Conservation (phyloP, 768 basidiomycete species). For the Tricholoma bakamatsutake region DNA sequence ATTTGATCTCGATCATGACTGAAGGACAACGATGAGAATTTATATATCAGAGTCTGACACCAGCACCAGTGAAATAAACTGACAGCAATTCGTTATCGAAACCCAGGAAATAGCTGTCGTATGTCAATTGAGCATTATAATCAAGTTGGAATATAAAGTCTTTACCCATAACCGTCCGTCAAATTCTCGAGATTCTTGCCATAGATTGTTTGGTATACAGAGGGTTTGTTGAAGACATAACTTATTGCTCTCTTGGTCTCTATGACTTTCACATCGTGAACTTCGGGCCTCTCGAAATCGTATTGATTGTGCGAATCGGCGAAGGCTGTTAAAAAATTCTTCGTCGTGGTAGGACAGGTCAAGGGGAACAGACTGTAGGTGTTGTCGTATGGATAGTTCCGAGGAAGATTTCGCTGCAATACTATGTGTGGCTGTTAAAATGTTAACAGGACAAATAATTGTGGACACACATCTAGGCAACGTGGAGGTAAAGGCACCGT, state of each 20-base stretch:
- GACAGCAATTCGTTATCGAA: slow-evolving; percentile 14
- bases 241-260: slow-evolving; percentile 13
- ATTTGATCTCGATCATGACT: slow-evolving; percentile 19
- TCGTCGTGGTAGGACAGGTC: slow-evolving; percentile 4
- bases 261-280: slow-evolving; percentile 4
- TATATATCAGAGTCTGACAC: too few relatives aligned
- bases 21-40: not conserved
- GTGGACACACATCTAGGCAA: slow-evolving; percentile 15
- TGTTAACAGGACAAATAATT: not conserved
- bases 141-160: not conserved
- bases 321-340: not conserved
- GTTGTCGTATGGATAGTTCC: slow-evolving; percentile 17
- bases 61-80: not conserved
- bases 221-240: slow-evolving; percentile 15
- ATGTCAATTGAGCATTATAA: not conserved
- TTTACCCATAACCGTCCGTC: slow-evolving; percentile 18
- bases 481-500: slow-evolving; percentile 16
- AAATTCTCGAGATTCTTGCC: slow-evolving; percentile 8
- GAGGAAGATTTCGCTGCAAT: slow-evolving; percentile 18
- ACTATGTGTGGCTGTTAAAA: slow-evolving; percentile 10
- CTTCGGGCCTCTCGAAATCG: slow-evolving; percentile 9
- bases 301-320: not conserved
- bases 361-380: slow-evolving; percentile 20
- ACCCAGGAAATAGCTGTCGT: slow-evolving; percentile 13
- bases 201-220: slow-evolving; percentile 12